A percentile compares a stretch with the other conserved stretches of the same genome.
Conservation (phyloP, 768 basidiomycete genomes). For the Tulasnella sp. region DNA sequence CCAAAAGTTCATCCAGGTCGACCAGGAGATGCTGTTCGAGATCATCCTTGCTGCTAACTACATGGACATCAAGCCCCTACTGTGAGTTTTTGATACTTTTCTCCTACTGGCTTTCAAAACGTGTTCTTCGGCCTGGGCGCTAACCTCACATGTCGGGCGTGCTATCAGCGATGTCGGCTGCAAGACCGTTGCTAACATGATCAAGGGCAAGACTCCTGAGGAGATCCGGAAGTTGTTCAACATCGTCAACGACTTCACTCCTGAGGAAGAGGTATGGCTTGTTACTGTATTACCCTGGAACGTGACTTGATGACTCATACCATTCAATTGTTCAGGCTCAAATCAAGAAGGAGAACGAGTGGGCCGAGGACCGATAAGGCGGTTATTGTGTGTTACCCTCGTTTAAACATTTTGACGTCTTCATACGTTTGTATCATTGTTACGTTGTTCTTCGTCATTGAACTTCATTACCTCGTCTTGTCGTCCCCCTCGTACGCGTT, state of each 20-base stretch:
- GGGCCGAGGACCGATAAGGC: constrained; percentile 42
- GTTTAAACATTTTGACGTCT: constrained; percentile 26
- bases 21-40: constrained; percentile 99
- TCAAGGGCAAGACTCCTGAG: constrained; percentile 99
- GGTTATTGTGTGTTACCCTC: not conserved
- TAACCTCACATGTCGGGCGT: not conserved
- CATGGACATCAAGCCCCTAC: constrained; percentile 97
- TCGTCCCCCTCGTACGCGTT: not conserved
- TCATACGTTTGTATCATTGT: constrained; percentile 1
- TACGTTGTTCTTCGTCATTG: constrained; percentile 4
- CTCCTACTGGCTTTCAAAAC: not conserved
- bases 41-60: constrained; percentile 99
- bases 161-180: constrained; percentile 84
- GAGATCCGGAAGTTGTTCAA: constrained; percentile 99
- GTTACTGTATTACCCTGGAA: constrained; percentile 19
- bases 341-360: constrained; percentile 97
- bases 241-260: constrained; percentile 97
- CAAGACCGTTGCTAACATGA: constrained; percentile 99
- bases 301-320: constrained; percentile 34
- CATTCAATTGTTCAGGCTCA: constrained; percentile 63
- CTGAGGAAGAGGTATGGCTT: constrained; percentile 87
- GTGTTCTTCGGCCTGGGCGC: constrained; percentile 2
- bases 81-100: constrained; percentile 58
- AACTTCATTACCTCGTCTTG: not conserved
- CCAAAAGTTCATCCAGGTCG: constrained; percentile 96